Percentiles rank a stretch among this genome's conserved stretches.
These are phyloP conservation scores for Annulohypoxylon bovei DNA, from an alignment of 495 filamentous ascomycete genomes.

Conservation along the genomic window DNA sequence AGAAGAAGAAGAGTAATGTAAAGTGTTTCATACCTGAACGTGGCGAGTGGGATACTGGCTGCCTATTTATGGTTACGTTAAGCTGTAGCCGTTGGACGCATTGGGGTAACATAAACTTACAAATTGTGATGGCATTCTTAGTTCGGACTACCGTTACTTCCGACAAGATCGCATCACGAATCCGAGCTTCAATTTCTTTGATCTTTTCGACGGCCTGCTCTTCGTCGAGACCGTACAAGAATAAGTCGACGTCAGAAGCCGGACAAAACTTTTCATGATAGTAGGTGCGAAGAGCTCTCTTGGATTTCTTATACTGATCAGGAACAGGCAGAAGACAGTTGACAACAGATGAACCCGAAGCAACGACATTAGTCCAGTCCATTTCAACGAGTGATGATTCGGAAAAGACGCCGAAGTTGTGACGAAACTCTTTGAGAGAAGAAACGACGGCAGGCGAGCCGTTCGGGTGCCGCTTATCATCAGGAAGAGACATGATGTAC, in stretches of 20 bases:
- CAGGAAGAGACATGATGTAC: slow-evolving; percentile 75
- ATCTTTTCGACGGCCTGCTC: slow-evolving; percentile 82
- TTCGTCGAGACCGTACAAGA: slow-evolving; percentile 80
- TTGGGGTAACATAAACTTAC: slow-evolving; percentile 32
- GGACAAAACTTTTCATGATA: slow-evolving; percentile 83
- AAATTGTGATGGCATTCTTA: slow-evolving; percentile 85
- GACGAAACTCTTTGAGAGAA: slow-evolving; percentile 72
- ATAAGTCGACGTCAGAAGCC: slow-evolving; percentile 86
- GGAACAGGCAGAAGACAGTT: slow-evolving; percentile 80
- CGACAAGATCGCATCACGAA: slow-evolving; percentile 76
- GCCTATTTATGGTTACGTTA: slow-evolving; percentile 48
- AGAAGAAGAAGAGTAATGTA: not conserved
- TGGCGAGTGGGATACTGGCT: slow-evolving; percentile 84
- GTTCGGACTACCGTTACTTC: slow-evolving; percentile 82
- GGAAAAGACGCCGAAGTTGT: slow-evolving; percentile 81
- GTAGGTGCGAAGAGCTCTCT: slow-evolving; percentile 73
- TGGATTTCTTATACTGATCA: slow-evolving; percentile 67
- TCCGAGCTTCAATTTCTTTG: slow-evolving; percentile 73
- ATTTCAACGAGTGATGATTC: slow-evolving; percentile 70
- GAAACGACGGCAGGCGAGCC: slow-evolving; percentile 72
- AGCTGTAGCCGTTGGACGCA: not conserved
- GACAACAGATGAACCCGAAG: slow-evolving; percentile 78
- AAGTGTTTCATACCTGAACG: slow-evolving; percentile 58
- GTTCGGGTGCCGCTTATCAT: slow-evolving; percentile 65
- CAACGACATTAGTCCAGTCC: slow-evolving; percentile 82